phyloP scores from a whole-genome alignment of 1,284 basidiomycete genomes.

The Mrakiaceae sp. region DNA sequence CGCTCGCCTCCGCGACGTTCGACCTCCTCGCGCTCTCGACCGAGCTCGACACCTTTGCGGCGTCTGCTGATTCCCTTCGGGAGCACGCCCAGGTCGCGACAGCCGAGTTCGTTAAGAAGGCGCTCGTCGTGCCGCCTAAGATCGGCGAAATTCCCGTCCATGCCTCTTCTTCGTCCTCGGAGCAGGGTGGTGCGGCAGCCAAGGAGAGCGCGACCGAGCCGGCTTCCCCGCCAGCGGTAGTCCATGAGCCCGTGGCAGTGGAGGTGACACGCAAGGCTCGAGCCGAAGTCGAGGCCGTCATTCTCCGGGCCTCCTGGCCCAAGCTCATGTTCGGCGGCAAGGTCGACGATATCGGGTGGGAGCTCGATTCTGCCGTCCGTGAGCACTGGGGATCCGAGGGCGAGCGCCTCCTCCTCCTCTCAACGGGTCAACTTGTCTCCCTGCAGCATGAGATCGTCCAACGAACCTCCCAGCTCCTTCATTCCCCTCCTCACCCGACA shows the following conservation, averaged over 20 bases:
- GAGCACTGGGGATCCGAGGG: constrained; percentile 53
- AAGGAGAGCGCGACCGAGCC: background rate
- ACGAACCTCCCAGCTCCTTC: constrained; percentile 17
- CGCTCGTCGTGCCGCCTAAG: background rate
- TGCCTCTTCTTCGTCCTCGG: too few relatives aligned
- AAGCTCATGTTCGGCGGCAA: constrained; percentile 44
- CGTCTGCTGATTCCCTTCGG: background rate
- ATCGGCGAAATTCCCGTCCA: background rate
- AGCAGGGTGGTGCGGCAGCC: background rate
- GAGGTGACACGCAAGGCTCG: background rate
- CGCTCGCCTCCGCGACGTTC: constrained; percentile 5
- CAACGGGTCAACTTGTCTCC: constrained; percentile 53
- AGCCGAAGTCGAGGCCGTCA: background rate
- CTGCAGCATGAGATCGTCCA: constrained; percentile 42
- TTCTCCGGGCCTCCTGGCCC: background rate
- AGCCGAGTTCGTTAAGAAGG: background rate
- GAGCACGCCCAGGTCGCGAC: background rate
- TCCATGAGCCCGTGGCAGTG: background rate
- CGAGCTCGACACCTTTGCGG: background rate
- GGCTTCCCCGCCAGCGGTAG: too few relatives aligned
- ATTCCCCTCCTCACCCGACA: constrained; percentile 33
- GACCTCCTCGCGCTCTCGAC: constrained; percentile 1
- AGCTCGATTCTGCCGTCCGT: constrained; percentile 46
- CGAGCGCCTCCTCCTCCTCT: constrained; percentile 54
- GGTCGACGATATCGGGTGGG: constrained; percentile 57